These are phyloP conservation scores for Pythium aquatile DNA, from an alignment of 352 stramenopile genomes.

Conservation along the genomic window DNA sequence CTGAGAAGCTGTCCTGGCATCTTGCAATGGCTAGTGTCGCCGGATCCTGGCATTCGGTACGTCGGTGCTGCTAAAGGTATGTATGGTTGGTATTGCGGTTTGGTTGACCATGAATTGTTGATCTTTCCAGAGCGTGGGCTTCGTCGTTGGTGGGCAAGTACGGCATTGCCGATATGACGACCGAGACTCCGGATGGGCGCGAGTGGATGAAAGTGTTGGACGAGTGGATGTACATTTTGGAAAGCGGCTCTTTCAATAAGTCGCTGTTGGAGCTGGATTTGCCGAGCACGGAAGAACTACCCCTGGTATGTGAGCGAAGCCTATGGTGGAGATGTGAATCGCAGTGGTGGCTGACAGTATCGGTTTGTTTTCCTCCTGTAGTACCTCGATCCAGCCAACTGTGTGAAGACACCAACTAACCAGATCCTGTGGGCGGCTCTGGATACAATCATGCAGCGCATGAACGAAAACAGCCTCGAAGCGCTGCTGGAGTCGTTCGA, in stretches of 20 bases:
- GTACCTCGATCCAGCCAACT: slow-evolving; percentile 74
- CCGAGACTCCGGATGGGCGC: slow-evolving; percentile 38
- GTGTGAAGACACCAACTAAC: slow-evolving; percentile 78
- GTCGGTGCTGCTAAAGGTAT: not conserved
- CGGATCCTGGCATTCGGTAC: slow-evolving; percentile 75
- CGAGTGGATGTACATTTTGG: slow-evolving; percentile 87
- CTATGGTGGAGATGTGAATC: not conserved
- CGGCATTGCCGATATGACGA: slow-evolving; percentile 56
- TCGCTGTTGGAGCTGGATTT: slow-evolving; percentile 64
- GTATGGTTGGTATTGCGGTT: not conserved
- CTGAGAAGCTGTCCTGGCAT: slow-evolving; percentile 65
- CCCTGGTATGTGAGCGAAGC: slow-evolving; percentile 28
- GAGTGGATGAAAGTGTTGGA: slow-evolving; percentile 73
- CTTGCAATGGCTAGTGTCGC: slow-evolving; percentile 74
- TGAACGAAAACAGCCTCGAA: slow-evolving; percentile 79
- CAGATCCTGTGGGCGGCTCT: slow-evolving; percentile 78
- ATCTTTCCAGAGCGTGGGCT: slow-evolving; percentile 57
- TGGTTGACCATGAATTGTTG: not conserved
- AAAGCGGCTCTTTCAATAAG: slow-evolving; percentile 76
- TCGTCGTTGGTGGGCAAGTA: slow-evolving; percentile 51
- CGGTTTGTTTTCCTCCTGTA: slow-evolving; percentile 20
- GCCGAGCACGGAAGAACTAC: slow-evolving; percentile 65
- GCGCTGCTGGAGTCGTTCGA: slow-evolving; percentile 82
- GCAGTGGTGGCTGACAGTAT: not conserved
- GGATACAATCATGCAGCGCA: slow-evolving; percentile 84